Conservation (phyloP, 208 protist species). For the Ichthyophonus hoferi region DNA sequence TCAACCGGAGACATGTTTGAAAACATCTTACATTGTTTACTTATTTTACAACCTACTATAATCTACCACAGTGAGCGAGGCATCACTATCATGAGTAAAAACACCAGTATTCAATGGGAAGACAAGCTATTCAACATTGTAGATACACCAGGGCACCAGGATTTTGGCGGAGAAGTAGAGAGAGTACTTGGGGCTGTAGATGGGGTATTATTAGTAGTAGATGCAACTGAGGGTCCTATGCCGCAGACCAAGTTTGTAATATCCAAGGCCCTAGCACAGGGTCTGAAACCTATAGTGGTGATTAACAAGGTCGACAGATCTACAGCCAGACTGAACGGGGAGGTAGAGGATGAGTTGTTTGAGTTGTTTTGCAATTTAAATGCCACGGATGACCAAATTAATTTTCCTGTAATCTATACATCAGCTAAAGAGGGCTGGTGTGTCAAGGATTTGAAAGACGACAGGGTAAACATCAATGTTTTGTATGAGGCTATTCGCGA, state of each 20-base stretch:
- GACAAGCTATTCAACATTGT: slow-evolving; percentile 88
- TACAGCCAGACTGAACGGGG: slow-evolving; percentile 75
- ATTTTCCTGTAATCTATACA: slow-evolving; percentile 75
- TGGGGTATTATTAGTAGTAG: slow-evolving; percentile 80
- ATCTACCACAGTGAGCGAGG: slow-evolving; percentile 69
- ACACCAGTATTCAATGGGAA: slow-evolving; percentile 51
- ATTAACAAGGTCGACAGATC: slow-evolving; percentile 83
- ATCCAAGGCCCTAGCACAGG: slow-evolving; percentile 84
- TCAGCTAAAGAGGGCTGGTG: slow-evolving; percentile 75
- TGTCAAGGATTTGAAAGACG: slow-evolving; percentile 57
- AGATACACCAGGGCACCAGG: slow-evolving; percentile 92
- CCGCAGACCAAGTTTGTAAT: slow-evolving; percentile 94
- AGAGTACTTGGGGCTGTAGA: slow-evolving; percentile 92
- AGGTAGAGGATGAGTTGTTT: slow-evolving; percentile 84
- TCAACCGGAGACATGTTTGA: too few relatives aligned
- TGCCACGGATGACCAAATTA: slow-evolving; percentile 84
- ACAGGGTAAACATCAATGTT: slow-evolving; percentile 57
- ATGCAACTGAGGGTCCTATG: slow-evolving; percentile 89
- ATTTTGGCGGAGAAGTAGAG: slow-evolving; percentile 96
- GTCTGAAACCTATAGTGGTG: slow-evolving; percentile 89
- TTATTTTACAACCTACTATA: too few relatives aligned
- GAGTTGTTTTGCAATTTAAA: slow-evolving; percentile 88
- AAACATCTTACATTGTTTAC: too few relatives aligned
- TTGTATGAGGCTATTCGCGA: slow-evolving; percentile 87
- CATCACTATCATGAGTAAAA: slow-evolving; percentile 94